phyloP scores from a whole-genome alignment of 2,329 filamentous ascomycete genomes.

The Escovopsis weberi region DNA sequence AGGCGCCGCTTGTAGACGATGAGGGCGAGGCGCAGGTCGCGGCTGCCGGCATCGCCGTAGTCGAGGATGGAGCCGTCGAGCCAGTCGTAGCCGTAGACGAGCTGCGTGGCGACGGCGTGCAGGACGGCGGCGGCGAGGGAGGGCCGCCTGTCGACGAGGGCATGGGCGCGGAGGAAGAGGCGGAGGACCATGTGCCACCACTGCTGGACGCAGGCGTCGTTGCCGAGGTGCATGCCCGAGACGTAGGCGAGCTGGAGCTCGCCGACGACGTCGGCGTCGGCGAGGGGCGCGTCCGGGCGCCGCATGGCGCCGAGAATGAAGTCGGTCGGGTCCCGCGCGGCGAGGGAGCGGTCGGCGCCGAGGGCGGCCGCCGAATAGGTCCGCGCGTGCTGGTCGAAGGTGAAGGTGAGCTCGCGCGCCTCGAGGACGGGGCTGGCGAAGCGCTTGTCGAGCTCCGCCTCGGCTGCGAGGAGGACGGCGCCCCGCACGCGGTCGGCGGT shows the following conservation, averaged over 20 bases:
- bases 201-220: slow-evolving; percentile 44
- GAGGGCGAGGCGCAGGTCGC: slow-evolving; percentile 31
- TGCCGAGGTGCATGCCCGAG: slow-evolving; percentile 41
- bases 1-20: slow-evolving; percentile 40
- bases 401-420: slow-evolving; percentile 30
- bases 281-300: slow-evolving; percentile 9
- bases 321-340: slow-evolving; percentile 32
- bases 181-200: slow-evolving; percentile 43
- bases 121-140: slow-evolving; percentile 32
- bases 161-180: slow-evolving; percentile 35
- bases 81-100: slow-evolving; percentile 36
- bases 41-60: slow-evolving; percentile 15
- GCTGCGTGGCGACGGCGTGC: slow-evolving; percentile 36
- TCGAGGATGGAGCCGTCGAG: slow-evolving; percentile 32
- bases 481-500: slow-evolving; percentile 38
- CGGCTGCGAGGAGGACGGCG: slow-evolving; percentile 22
- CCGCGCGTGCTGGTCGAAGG: slow-evolving; percentile 28
- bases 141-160: slow-evolving; percentile 28
- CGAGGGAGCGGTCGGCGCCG: slow-evolving; percentile 25
- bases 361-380: slow-evolving; percentile 26
- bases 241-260: slow-evolving; percentile 48
- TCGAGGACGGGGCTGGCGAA: slow-evolving; percentile 20
- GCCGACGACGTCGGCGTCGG: slow-evolving; percentile 34
- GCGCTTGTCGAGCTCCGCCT: slow-evolving; percentile 25
- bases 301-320: slow-evolving; percentile 30